Evolutionary conservation across 805 yeast genomes (phyloP), one percentile per base, ranked within the genome.

Genomic region (Pichia gijzeniarum): DNA sequence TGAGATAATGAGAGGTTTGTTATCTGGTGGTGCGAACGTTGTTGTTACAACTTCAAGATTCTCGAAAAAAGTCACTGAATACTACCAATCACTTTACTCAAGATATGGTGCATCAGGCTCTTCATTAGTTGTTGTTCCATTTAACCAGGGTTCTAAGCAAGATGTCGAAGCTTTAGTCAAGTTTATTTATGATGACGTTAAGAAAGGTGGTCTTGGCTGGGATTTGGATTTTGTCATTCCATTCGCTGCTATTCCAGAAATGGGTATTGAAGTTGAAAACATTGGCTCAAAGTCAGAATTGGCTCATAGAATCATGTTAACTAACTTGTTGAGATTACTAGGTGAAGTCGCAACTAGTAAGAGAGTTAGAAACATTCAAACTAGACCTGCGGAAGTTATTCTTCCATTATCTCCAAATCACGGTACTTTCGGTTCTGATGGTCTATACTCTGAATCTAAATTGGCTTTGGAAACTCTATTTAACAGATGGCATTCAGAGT

Each of bases 401-500:
- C 75, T 93, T 62, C 99, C 99, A 59, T 73, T 93, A 66, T 91
- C 98, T 58, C 99, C 99, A 58, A 93, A 93, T 73, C 99, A 93
- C 65, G 99, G 99, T 68, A 89, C 96, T 47, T 93, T 93, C 59
- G 99, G 99, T 64, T 85, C 86, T 55, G 99, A 93, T 64, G 99
- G 99, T 71, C 74, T 93, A 64, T 93, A 93, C 76, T 90, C 98
- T 19, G 99, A 93, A 74, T 91, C 98, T 50, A 93, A 93, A 77
- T 73, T 91, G 49, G 86, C 95, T 35, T 75, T 93, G 57, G 99
- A 93, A 73, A 91, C 98, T 28, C 73, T 93, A 63, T 89, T 93
- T 80, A 91, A 91, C 83, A 86, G 97, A 78, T 93, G 99, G 99
- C 77, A 82, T 69, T 90, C 99, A 40, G 99, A 93, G 75, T 85